A percentile compares a stretch with the other conserved stretches of the same genome.
Conservation (phyloP, 495 filamentous ascomycete genomes). For the Trypethelium eluteriae region DNA sequence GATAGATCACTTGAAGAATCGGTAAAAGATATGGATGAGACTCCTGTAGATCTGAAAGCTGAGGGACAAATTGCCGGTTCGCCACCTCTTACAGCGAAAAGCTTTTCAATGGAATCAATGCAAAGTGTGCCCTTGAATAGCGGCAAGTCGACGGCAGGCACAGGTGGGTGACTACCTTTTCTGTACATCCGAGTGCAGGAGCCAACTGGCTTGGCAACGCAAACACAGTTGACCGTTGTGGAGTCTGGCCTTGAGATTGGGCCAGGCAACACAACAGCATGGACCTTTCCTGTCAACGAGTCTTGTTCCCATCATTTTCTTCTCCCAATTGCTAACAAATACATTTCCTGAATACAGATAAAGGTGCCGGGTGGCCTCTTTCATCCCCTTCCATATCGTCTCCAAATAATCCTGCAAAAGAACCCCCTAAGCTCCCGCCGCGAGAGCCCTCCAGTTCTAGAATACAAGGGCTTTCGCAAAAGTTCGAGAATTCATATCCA, state of each 20-base stretch:
- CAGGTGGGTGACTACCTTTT: constrained; percentile 4
- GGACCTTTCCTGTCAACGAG: too few relatives aligned
- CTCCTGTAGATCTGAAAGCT: neutral
- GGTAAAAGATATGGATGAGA: neutral
- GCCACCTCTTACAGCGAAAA: constrained; percentile 6
- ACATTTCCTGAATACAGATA: constrained; percentile 2
- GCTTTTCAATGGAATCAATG: constrained; percentile 9
- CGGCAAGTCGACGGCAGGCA: constrained; percentile 8
- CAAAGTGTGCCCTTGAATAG: constrained; percentile 1
- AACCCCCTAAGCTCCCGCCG: neutral
- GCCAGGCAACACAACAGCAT: neutral
- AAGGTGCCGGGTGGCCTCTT: constrained; percentile 5
- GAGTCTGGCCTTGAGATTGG: neutral
- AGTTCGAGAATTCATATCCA: neutral
- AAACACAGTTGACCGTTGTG: neutral
- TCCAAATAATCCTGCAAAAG: constrained; percentile 7
- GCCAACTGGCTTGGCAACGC: neutral
- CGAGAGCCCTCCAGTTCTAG: neutral
- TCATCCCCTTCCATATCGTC: neutral
- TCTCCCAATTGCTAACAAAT: neutral
- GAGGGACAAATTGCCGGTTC: neutral
- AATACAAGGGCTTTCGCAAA: constrained; percentile 6
- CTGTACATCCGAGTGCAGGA: neutral
- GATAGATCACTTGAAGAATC: neutral
- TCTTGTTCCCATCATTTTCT: neutral